Conservation (phyloP, 78 protist genomes). For the Speleostelium caveatum region DNA sequence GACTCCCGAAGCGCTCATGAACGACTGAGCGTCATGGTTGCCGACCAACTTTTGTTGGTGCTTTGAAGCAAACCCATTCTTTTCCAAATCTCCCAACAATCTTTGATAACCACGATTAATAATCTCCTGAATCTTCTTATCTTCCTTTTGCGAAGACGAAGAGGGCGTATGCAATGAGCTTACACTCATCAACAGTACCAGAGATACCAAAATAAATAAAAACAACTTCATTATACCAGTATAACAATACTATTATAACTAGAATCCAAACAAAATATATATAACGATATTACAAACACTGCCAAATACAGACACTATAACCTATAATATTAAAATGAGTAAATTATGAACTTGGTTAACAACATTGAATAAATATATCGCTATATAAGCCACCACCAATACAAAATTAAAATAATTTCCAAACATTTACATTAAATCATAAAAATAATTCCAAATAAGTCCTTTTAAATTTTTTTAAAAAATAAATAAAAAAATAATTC, state of each 20-base stretch:
- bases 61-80: not conserved
- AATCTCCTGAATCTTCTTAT: not conserved
- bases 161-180: no score
- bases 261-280: no score
- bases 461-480: no score
- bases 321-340: not conserved
- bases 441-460: not conserved
- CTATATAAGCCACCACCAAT: not conserved
- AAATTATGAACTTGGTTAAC: not conserved
- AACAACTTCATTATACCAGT: no score
- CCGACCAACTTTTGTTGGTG: not conserved
- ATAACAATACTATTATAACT: no score
- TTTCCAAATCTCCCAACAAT: slow-evolving; percentile 7
- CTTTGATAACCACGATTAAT: slow-evolving; percentile 13
- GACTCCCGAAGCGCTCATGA: no score
- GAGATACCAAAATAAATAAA: no score
- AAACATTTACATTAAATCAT: not conserved
- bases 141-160: no score
- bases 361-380: not conserved
- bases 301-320: no score
- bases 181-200: no score
- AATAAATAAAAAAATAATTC: not conserved
- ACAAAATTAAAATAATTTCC: no score
- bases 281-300: not conserved
- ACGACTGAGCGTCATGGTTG: not conserved